Percentiles rank a stretch among this genome's conserved stretches.
Evolutionary conservation across 768 basidiomycete genomes (phyloP).

Genomic region (Cystobasidium ongulense): DNA sequence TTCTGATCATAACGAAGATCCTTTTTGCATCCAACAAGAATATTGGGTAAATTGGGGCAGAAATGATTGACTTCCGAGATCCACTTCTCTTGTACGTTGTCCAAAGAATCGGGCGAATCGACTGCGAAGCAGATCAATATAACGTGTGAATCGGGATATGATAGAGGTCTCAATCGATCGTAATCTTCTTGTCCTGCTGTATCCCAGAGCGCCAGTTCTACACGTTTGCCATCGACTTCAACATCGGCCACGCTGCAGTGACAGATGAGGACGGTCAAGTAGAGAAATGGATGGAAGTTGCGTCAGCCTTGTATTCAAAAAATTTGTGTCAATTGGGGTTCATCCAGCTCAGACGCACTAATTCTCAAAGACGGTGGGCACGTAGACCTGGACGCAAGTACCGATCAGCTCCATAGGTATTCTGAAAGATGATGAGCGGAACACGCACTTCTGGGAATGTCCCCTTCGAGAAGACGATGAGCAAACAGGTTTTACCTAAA

Average conservation of each 20-base stretch:
- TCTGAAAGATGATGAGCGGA: not conserved
- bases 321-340: too few species aligned
- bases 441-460: constrained; percentile 78
- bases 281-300: not conserved
- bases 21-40: constrained; percentile 98
- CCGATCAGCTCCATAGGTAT: not conserved
- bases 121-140: constrained; percentile 98
- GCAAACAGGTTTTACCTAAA: constrained; percentile 66
- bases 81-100: constrained; percentile 99
- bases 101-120: constrained; percentile 93
- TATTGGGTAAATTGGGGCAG: constrained; percentile 85
- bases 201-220: constrained; percentile 99
- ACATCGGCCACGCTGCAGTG: constrained; percentile 70
- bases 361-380: constrained; percentile 99
- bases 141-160: constrained; percentile 98
- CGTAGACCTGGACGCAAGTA: constrained; percentile 68
- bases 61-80: constrained; percentile 96
- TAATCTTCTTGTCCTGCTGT: constrained; percentile 99
- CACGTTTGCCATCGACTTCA: constrained; percentile 95
- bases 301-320: not conserved
- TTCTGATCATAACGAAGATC: constrained; percentile 87
- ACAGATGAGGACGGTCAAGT: not conserved
- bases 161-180: constrained; percentile 92
- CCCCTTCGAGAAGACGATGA: constrained; percentile 94
- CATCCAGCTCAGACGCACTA: constrained; percentile 52